Percentiles rank a stretch among this genome's conserved stretches.
Conservation (phyloP, 129 eudicot species). For the Glebionis coronaria region DNA sequence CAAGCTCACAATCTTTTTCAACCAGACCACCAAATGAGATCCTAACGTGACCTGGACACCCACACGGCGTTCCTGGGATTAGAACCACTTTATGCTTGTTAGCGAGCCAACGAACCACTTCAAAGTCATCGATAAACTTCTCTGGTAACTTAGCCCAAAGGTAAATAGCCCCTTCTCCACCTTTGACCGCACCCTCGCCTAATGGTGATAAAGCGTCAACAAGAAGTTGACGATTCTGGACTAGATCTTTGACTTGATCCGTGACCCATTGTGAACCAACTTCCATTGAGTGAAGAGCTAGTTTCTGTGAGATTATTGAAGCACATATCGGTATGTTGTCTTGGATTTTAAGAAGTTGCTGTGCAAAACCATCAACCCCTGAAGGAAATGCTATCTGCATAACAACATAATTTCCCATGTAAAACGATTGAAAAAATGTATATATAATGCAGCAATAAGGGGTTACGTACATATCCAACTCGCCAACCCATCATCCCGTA, state of each 20-base stretch:
- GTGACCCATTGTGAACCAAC: conserved; percentile 85
- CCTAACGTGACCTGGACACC: conserved; percentile 82
- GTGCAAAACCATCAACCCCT: conserved; percentile 70
- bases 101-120: conserved; percentile 89
- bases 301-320: conserved; percentile 75
- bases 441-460: conserved; percentile 12
- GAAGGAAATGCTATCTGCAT: conserved; percentile 94
- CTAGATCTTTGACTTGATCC: conserved; percentile 71
- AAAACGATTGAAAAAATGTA: not conserved
- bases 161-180: conserved; percentile 97
- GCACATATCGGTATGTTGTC: conserved; percentile 99
- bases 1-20: conserved; percentile 61
- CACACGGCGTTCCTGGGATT: conserved; percentile 72
- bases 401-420: not conserved
- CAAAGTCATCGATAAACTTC: conserved; percentile 51
- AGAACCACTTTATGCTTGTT: conserved; percentile 58
- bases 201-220: conserved; percentile 73
- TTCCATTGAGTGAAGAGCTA: conserved; percentile 82
- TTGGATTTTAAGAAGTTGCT: conserved; percentile 85
- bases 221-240: conserved; percentile 58
- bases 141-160: conserved; percentile 94
- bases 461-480: conserved; percentile 91
- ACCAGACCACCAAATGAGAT: conserved; percentile 87
- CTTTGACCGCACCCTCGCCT: conserved; percentile 75
- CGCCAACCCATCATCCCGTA: conserved; percentile 99